A percentile compares a stretch with the other conserved stretches of the same genome.
Evolutionary conservation across 2,329 filamentous ascomycete genomes (phyloP).

Genomic region (Paracoccidioides lutzii): DNA sequence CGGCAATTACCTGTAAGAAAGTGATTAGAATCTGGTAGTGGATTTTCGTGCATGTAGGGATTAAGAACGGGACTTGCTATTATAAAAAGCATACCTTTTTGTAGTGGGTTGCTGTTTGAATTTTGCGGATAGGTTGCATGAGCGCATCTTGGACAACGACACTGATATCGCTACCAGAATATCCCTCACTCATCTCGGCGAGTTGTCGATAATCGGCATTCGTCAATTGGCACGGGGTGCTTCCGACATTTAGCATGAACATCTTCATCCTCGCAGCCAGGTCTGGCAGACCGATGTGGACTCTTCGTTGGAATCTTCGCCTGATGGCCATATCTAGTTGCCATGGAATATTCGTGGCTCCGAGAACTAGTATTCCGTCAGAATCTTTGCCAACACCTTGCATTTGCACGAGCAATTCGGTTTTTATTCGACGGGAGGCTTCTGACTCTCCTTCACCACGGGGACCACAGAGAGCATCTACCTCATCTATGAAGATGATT

Average conservation of each 20-base stretch:
- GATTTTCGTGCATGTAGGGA: neutral
- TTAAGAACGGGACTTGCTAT: neutral
- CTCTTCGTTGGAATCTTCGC: constrained; percentile 85
- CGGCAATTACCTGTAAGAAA: constrained; percentile 49
- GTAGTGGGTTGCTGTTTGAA: constrained; percentile 95
- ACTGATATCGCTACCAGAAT: constrained; percentile 88
- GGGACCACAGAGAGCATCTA: constrained; percentile 89
- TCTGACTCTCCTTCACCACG: constrained; percentile 92
- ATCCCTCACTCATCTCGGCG: constrained; percentile 75
- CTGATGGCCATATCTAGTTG: constrained; percentile 93
- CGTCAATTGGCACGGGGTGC: constrained; percentile 74
- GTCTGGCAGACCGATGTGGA: constrained; percentile 91
- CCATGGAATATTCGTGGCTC: constrained; percentile 97
- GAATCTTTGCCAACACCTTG: constrained; percentile 95
- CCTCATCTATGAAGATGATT: constrained; percentile 98
- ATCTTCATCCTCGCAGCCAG: constrained; percentile 75
- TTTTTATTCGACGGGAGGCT: constrained; percentile 94
- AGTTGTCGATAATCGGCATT: constrained; percentile 66
- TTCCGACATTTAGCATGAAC: constrained; percentile 92
- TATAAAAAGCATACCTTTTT: constrained; percentile 54
- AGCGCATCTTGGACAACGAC: constrained; percentile 93
- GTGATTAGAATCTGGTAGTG: constrained; percentile 4
- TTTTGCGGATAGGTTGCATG: constrained; percentile 95
- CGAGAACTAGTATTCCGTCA: constrained; percentile 83
- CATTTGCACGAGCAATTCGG: constrained; percentile 96